Base-by-base conservation (phyloP, 1,284 basidiomycete species). In the Apiotrichum veenhuisii region DNA sequence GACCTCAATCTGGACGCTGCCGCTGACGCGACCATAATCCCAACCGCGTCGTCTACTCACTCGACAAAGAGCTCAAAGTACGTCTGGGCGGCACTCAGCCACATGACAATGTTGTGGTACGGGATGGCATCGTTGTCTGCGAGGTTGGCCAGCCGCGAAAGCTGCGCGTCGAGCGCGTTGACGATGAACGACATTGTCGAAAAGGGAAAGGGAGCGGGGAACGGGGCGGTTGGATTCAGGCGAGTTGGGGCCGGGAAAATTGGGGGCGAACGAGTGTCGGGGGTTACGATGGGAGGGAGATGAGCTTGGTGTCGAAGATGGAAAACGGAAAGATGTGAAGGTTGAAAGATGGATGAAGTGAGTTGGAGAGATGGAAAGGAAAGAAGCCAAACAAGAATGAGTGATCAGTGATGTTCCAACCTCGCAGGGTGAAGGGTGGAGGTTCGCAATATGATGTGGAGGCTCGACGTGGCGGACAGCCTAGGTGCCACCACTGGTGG, bases 71-170 rank as follows among this genome's bases (percentile, higher is more conserved):
- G 63, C 57, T 75, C 72, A 49, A 73, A 72, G 12, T 50, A 61
- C 2, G 71, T 70, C 50, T 70, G 63, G 15, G 64, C n/a, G 55
- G 61, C 67, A n/a, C 63, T 61, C 11, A 61, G 57, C 12, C 54
- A 42, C 14, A 72, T 44, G 27, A 71, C 70, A 25, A 70, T 34
- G 10, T 27, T 41, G 52, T 65, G 54, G 46, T 71, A 75, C 43
- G 74, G 63, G 59, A 74, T 63, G 15, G 33, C 42, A 8, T 66
- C 65, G 37, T 65, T 68, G 57, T 75, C 73, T 4, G 66, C 68
- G 17, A 70, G 27, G 12, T 46, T 50, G 2, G 71, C 67, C 11
- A 74, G 50, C 8, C 54, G 58, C 11, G 57, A 45, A 34, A 71
- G 62, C 41, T 63, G 55, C n/a, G 51, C 55, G 45, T 71, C 67